Base-by-base conservation (phyloP, 2,329 filamentous ascomycete species). In the Pseudocercospora cruenta region DNA sequence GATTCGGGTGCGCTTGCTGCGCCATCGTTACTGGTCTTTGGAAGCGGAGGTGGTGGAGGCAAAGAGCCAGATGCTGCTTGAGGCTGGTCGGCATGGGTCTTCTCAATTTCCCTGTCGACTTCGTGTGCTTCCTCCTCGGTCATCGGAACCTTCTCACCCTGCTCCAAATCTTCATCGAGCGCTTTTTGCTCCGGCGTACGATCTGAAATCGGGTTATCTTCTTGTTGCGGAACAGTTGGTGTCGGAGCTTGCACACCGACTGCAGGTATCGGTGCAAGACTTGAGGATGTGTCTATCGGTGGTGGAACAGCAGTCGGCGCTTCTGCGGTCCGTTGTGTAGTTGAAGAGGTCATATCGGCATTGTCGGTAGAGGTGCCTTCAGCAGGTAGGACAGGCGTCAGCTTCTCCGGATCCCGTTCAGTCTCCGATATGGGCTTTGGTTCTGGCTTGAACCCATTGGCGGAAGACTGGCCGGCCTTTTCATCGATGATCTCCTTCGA, bases 141-240 rank as follows among this genome's bases (percentile, higher is more conserved):
- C 49, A 84, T 77, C 31, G 86, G 84, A 49, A 84, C 73, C 36
- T 79, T 76, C 28, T 82, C 77, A 5, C 73, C 73, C 87, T 92
- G 92, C 63, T 88, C 84, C 62, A 90, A 82, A 69, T 87, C 84
- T 60, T 79, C 84, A 70, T 89, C 87, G 3, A 77, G 73, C 58
- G 79, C 75, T 65, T 81, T 78, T 69, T 85, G 83, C 65, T 82
- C 76, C 26, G 81, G 78, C 14, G 83, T 85, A 78, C 80, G 73
- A 77, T 86, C 73, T 76, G 83, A 73, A 80, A 87, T 79, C 10
- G 72, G 53, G 36, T 74, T 68, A n/a, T 78, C 75, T 54, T 76
- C 75, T 51, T 80, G 73, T 54, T 75, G 78, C 9, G 79, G 76
- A 54, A 78, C 76, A 31, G 79, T 77, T 8, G 82, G 82, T 12